A percentile compares a stretch with the other conserved stretches of the same genome.
These are phyloP conservation scores for Urtica urens DNA, from an alignment of 306 rosid genomes.

Conservation along the genomic window DNA sequence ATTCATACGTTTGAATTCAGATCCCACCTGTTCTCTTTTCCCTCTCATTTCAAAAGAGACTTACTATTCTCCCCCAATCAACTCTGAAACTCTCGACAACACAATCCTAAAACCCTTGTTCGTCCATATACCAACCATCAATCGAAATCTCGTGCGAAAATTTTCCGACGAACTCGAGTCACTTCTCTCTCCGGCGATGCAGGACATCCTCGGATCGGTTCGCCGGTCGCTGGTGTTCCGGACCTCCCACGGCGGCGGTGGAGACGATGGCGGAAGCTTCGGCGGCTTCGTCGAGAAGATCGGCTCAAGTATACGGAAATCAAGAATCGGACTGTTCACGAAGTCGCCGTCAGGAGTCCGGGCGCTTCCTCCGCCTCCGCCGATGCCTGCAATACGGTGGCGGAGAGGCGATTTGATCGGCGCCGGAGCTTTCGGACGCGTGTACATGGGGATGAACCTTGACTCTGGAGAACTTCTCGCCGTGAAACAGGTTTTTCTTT, in stretches of 20 bases:
- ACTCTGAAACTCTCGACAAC: constrained; percentile 6
- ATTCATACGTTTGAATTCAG: constrained; percentile 18
- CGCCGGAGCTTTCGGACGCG: constrained; percentile 80
- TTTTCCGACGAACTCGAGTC: not conserved
- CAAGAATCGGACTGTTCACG: constrained; percentile 52
- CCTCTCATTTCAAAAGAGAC: constrained; percentile 22
- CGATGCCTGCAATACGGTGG: constrained; percentile 65
- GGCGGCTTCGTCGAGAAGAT: constrained; percentile 61
- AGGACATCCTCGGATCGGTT: constrained; percentile 62
- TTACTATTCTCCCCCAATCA: constrained; percentile 1
- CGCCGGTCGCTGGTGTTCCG: constrained; percentile 71
- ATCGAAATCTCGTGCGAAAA: not conserved
- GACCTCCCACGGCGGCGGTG: constrained; percentile 21
- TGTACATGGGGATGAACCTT: constrained; percentile 91
- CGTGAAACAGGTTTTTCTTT: constrained; percentile 50
- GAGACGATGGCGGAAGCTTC: constrained; percentile 38
- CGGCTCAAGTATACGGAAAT: constrained; percentile 65
- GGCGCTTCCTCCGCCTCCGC: constrained; percentile 28
- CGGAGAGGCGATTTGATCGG: constrained; percentile 87
- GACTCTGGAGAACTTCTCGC: constrained; percentile 95
- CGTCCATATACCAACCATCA: not conserved
- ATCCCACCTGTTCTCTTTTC: constrained; percentile 14
- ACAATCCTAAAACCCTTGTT: constrained; percentile 14
- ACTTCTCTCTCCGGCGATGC: constrained; percentile 33
- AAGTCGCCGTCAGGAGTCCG: constrained; percentile 24